Conservation (phyloP, 192 early-diverging fungal species). For the Coemansia sp. region DNA sequence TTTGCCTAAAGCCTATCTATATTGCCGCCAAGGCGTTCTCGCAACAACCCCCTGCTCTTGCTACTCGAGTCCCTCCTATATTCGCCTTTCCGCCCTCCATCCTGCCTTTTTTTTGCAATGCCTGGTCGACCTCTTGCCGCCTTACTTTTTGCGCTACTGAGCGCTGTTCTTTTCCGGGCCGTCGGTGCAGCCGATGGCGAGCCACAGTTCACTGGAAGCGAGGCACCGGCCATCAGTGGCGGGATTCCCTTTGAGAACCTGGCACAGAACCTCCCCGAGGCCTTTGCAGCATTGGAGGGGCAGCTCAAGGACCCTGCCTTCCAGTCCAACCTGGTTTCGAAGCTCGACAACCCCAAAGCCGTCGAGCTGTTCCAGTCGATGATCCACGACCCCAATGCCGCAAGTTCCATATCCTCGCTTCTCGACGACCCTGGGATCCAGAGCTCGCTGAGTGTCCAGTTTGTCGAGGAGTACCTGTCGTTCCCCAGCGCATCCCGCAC, state of each 20-base stretch:
- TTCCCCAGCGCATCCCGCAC: not conserved
- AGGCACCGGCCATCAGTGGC: conserved; percentile 3
- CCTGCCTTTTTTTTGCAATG: conserved; percentile 1
- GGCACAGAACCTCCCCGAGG: conserved; percentile 43
- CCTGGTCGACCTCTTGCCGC: not conserved
- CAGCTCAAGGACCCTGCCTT: conserved; percentile 36
- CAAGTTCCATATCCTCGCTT: conserved; percentile 35
- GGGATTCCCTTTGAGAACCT: conserved; percentile 39
- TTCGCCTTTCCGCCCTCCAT: too few species aligned
- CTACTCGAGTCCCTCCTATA: too few species aligned
- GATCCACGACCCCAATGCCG: conserved; percentile 35
- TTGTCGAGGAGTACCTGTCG: conserved; percentile 31
- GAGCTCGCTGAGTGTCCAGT: conserved; percentile 41
- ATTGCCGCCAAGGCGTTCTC: too few species aligned
- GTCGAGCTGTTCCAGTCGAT: conserved; percentile 48
- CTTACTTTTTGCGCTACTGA: not conserved
- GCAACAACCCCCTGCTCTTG: too few species aligned
- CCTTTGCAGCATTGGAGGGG: conserved; percentile 33
- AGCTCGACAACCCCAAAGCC: conserved; percentile 44
- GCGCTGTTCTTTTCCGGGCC: not conserved
- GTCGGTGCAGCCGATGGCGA: conserved; percentile 1
- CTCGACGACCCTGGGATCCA: conserved; percentile 40
- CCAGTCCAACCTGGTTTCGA: conserved; percentile 35
- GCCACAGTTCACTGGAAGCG: not conserved
- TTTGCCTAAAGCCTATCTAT: too few species aligned